phyloP scores from a whole-genome alignment of 768 basidiomycete genomes.

The Rhizopogon vesiculosus region DNA sequence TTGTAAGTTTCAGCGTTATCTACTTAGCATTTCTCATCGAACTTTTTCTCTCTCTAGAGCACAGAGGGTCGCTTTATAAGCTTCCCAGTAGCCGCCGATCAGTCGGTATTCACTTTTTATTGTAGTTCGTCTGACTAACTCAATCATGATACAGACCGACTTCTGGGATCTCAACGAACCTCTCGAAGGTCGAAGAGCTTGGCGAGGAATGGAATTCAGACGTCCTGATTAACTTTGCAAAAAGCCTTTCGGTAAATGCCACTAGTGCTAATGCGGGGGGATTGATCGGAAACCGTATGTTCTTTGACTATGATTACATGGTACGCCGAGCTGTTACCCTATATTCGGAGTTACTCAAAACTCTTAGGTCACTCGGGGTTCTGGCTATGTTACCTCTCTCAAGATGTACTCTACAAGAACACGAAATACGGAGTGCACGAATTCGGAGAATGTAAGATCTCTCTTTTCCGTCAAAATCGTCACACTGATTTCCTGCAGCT shows the following conservation, averaged over 20 bases:
- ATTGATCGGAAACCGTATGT: slow-evolving; percentile 58
- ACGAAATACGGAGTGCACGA: slow-evolving; percentile 58
- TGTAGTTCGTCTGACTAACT: not conserved
- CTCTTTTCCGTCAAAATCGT: not conserved
- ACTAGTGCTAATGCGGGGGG: slow-evolving; percentile 51
- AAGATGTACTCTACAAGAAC: slow-evolving; percentile 62
- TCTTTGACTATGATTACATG: slow-evolving; percentile 68
- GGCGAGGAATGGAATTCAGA: slow-evolving; percentile 49
- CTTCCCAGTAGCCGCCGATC: slow-evolving; percentile 50
- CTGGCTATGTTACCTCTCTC: slow-evolving; percentile 53
- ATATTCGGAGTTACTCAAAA: not conserved
- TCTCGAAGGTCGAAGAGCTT: slow-evolving; percentile 45
- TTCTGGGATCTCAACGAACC: slow-evolving; percentile 50
- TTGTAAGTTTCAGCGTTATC: slow-evolving; percentile 38
- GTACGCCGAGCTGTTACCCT: slow-evolving; percentile 25
- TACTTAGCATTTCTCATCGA: not conserved
- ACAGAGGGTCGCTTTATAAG: slow-evolving; percentile 60
- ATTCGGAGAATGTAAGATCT: slow-evolving; percentile 50
- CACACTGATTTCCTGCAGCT: slow-evolving; percentile 31
- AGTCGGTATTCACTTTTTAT: slow-evolving; percentile 25
- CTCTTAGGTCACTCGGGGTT: slow-evolving; percentile 57
- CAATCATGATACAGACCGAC: slow-evolving; percentile 40
- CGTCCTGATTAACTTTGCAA: slow-evolving; percentile 33
- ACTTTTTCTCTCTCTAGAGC: slow-evolving; percentile 37
- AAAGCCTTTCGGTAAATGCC: slow-evolving; percentile 29